Evolutionary conservation across 768 basidiomycete species (phyloP).

Genomic region (Podaxis sp.): DNA sequence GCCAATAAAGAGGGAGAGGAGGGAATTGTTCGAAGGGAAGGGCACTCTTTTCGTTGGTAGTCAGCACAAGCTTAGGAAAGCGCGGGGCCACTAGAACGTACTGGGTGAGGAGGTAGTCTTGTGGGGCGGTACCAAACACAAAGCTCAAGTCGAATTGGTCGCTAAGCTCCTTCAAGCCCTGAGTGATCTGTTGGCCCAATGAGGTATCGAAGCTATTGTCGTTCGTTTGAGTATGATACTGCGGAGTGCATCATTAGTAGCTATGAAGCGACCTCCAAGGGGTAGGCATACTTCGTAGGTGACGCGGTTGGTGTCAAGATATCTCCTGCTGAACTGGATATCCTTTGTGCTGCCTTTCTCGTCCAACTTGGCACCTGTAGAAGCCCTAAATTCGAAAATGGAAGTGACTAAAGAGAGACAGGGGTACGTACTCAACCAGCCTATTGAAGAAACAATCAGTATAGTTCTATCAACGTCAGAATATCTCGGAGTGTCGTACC

Average conservation of each 20-base stretch:
- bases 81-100: constrained; percentile 23
- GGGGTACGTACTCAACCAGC: constrained; percentile 58
- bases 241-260: constrained; percentile 7
- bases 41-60: constrained; percentile 39
- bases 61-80: not conserved
- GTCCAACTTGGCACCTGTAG: constrained; percentile 44
- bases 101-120: constrained; percentile 66
- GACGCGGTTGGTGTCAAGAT: constrained; percentile 76
- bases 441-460: constrained; percentile 18
- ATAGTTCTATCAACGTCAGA: not conserved
- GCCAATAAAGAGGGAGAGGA: constrained; percentile 54
- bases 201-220: constrained; percentile 58
- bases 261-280: not conserved
- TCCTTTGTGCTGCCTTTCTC: constrained; percentile 36
- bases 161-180: constrained; percentile 49
- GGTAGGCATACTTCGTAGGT: constrained; percentile 54
- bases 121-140: constrained; percentile 69
- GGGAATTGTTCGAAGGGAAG: constrained; percentile 55
- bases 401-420: not conserved
- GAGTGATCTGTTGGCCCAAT: constrained; percentile 47
- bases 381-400: constrained; percentile 1
- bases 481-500: constrained; percentile 36
- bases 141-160: constrained; percentile 57
- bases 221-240: constrained; percentile 64
- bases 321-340: constrained; percentile 63